Percentiles rank a stretch among this genome's conserved stretches.
These are phyloP conservation scores for Phytophthora brassicae DNA, from an alignment of 352 stramenopile genomes.

Conservation along the genomic window DNA sequence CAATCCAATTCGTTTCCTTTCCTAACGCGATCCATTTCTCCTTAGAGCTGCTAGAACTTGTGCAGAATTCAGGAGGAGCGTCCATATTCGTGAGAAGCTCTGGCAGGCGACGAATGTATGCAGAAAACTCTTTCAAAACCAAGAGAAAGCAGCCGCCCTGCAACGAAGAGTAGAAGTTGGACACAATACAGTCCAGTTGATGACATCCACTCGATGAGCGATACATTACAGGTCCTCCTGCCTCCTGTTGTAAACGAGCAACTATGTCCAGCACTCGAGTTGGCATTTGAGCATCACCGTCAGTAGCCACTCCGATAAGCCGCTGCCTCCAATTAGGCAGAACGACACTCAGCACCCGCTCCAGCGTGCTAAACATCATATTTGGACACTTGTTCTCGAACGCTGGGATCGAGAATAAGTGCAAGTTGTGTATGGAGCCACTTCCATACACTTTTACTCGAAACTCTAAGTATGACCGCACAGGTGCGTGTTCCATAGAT, in stretches of 20 bases:
- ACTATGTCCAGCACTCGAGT: slow-evolving; percentile 33
- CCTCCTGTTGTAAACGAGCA: slow-evolving; percentile 32
- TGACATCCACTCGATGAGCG: slow-evolving; percentile 33
- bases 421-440: slow-evolving; percentile 39
- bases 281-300: slow-evolving; percentile 38
- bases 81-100: slow-evolving; percentile 37
- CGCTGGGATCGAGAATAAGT: slow-evolving; percentile 42
- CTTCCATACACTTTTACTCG: slow-evolving; percentile 41
- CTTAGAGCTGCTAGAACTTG: slow-evolving; percentile 1
- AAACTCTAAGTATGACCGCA: slow-evolving; percentile 47
- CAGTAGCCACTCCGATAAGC: slow-evolving; percentile 38
- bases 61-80: slow-evolving; percentile 1
- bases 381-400: slow-evolving; percentile 37
- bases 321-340: slow-evolving; percentile 41
- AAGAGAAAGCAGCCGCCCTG: slow-evolving; percentile 43
- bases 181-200: slow-evolving; percentile 40
- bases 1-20: slow-evolving; percentile 53
- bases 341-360: slow-evolving; percentile 34
- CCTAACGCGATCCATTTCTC: slow-evolving; percentile 39
- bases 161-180: slow-evolving; percentile 47
- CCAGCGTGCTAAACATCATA: slow-evolving; percentile 37
- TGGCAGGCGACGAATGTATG: slow-evolving; percentile 36
- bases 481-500: slow-evolving; percentile 26
- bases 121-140: slow-evolving; percentile 31
- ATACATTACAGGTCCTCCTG: slow-evolving; percentile 27